Conservation (phyloP, 768 basidiomycete genomes). For the Tylopilus sp. region DNA sequence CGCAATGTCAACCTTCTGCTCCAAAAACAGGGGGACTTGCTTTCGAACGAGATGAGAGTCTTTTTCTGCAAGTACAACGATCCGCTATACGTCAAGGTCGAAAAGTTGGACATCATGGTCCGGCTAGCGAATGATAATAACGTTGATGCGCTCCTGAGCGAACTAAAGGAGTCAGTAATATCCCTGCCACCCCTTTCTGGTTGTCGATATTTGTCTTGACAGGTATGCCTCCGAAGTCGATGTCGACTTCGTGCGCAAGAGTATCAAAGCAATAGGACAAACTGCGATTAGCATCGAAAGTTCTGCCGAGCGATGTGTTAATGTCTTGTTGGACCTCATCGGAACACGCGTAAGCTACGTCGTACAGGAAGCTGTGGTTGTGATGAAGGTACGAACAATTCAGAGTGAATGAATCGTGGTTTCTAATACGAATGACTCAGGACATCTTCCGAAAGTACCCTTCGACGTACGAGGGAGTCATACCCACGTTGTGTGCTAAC, state of each 20-base stretch:
- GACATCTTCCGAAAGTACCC: slow-evolving; percentile 99
- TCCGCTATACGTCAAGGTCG: slow-evolving; percentile 97
- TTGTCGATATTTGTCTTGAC: slow-evolving; percentile 2
- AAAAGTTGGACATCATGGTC: slow-evolving; percentile 99
- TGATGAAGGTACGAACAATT: slow-evolving; percentile 79
- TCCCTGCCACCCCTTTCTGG: not conserved
- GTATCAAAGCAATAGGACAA: slow-evolving; percentile 94
- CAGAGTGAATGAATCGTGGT: too few relatives aligned
- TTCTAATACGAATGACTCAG: slow-evolving; percentile 37
- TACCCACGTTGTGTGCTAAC: slow-evolving; percentile 91
- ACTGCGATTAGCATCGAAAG: slow-evolving; percentile 93
- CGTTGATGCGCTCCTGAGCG: slow-evolving; percentile 91
- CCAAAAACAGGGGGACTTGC: slow-evolving; percentile 86
- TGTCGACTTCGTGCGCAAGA: slow-evolving; percentile 95
- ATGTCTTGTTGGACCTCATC: slow-evolving; percentile 90
- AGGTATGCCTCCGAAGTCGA: slow-evolving; percentile 98
- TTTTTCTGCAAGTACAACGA: slow-evolving; percentile 99
- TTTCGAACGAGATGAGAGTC: slow-evolving; percentile 96
- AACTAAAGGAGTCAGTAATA: slow-evolving; percentile 85
- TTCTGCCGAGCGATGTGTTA: slow-evolving; percentile 92
- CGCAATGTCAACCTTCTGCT: slow-evolving; percentile 95
- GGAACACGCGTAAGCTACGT: slow-evolving; percentile 94
- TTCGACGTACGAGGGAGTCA: slow-evolving; percentile 93
- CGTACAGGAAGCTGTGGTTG: slow-evolving; percentile 96
- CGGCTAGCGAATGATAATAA: slow-evolving; percentile 87